Percentiles rank a stretch among this genome's conserved stretches.
Conservation (phyloP, 805 yeast species). For the Wickerhamiella occidentalis region DNA sequence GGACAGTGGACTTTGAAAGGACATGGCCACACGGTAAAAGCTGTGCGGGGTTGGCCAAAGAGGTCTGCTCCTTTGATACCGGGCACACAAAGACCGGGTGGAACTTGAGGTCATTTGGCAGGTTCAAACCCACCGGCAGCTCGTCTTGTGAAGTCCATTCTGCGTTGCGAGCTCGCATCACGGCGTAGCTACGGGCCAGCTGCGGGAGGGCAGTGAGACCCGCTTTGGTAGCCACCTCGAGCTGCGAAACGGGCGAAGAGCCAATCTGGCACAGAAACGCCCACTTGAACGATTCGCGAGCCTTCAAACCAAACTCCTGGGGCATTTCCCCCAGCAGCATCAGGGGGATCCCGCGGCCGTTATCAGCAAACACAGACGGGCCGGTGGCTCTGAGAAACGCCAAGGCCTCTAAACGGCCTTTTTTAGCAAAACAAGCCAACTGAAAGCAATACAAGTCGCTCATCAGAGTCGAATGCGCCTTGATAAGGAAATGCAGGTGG, state of each 20-base stretch:
- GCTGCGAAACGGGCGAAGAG: slow-evolving; percentile 41
- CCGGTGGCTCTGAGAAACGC: background rate
- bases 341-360: slow-evolving; percentile 31
- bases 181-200: slow-evolving; percentile 38
- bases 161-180: slow-evolving; percentile 31
- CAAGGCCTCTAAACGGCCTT: background rate
- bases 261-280: slow-evolving; percentile 41
- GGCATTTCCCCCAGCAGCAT: slow-evolving; percentile 29
- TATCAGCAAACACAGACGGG: slow-evolving; percentile 26
- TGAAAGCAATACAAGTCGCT: slow-evolving; percentile 36
- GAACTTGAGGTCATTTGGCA: slow-evolving; percentile 42
- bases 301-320: background rate
- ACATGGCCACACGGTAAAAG: slow-evolving; percentile 54
- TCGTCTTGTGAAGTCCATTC: slow-evolving; percentile 50
- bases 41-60: slow-evolving; percentile 48
- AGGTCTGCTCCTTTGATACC: slow-evolving; percentile 53
- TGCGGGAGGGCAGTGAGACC: slow-evolving; percentile 44
- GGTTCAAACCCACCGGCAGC: slow-evolving; percentile 46
- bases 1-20: slow-evolving; percentile 42
- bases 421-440: slow-evolving; percentile 24
- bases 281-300: slow-evolving; percentile 30
- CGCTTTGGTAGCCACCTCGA: slow-evolving; percentile 39
- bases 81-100: slow-evolving; percentile 66
- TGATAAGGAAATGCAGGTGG: slow-evolving; percentile 23
- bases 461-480: slow-evolving; percentile 35